These are phyloP conservation scores for Cylindrotheca closterium DNA, from an alignment of 108 stramenopile genomes.

Conservation along the genomic window DNA sequence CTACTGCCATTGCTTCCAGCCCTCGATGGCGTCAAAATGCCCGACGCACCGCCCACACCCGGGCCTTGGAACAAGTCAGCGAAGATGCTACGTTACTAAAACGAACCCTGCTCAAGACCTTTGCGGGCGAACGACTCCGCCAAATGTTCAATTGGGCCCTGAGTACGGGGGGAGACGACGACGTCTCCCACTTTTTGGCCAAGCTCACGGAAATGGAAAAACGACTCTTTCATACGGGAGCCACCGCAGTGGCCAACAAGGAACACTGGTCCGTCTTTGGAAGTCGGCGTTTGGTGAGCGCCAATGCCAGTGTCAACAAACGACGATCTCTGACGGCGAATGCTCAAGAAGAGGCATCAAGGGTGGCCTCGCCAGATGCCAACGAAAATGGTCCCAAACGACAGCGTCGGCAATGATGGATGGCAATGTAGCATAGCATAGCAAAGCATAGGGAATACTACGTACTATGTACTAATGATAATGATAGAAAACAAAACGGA, in stretches of 20 bases:
- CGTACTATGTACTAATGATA: too few relatives aligned
- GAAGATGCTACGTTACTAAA: constrained; percentile 38
- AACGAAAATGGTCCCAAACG: too few relatives aligned
- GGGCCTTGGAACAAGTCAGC: constrained; percentile 34
- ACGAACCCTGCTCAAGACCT: constrained; percentile 38
- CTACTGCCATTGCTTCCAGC: constrained; percentile 31
- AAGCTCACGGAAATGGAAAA: constrained; percentile 55
- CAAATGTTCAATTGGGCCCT: constrained; percentile 65
- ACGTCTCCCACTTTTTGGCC: constrained; percentile 42
- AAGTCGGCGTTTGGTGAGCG: constrained; percentile 24
- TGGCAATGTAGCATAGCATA: too few relatives aligned
- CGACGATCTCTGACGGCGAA: too few relatives aligned
- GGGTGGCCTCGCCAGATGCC: too few relatives aligned
- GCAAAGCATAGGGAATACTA: not conserved
- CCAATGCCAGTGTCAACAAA: too few relatives aligned
- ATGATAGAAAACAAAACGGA: too few relatives aligned
- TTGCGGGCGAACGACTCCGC: constrained; percentile 58
- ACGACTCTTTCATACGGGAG: constrained; percentile 47
- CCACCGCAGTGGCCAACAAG: constrained; percentile 40
- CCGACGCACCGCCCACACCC: constrained; percentile 27
- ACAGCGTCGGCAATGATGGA: too few relatives aligned
- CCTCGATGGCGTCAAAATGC: constrained; percentile 18
- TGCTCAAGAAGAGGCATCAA: too few relatives aligned
- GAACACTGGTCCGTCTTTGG: constrained; percentile 50
- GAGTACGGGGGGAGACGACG: constrained; percentile 55